Evolutionary conservation across 106 monocot species (phyloP), one percentile per base, ranked within the genome.

Genomic region (Allium sativum): DNA sequence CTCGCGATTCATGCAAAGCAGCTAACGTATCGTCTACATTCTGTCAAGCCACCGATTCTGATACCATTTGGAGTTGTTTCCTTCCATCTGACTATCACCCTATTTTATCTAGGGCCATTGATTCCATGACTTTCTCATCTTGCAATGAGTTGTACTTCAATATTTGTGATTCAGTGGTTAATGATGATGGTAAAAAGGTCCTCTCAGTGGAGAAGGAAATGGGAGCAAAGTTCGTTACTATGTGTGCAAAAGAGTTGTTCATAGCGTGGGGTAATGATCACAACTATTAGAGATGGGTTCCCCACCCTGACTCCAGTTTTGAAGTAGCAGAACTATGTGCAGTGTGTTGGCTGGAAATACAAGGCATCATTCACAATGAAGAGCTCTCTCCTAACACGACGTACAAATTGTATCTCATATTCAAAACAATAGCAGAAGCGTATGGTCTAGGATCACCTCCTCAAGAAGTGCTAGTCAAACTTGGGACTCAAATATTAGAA

Each of bases 41-140:
- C 70, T 17, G 73, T 7, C 31, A 69, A n/a, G 74, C 69, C 40
- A 64, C 73, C 4, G 69, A 12, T 48, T 79, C 79, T 21, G 74
- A 79, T 53, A 45, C 59, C 45, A 70, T 74, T 7, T 79, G 78
- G 73, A 42, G 54, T 7, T 22, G 62, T 8, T 70, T 79, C 65
- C 64, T 79, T 7, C 78, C 69, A 15, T n/a, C 73, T 12, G 74
- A 79, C 50, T 53, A 6, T 66, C n/a, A 0, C 12, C 13, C 64
- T 21, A 65, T 79, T 42, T 45, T 79, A 0, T 48, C 74, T 2
- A 67, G 78, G 10, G 65, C 78, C 15, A 9, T 47, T 42, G 44
- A 21, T 8, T 53, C 56, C 18, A 14, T 68, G 20, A 46, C 50
- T 31, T 65, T 22, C 64, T 16, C 18, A 9, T 45, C 56, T 42